Conservation (phyloP, 805 yeast species). For the Kazachstania taianensis region DNA sequence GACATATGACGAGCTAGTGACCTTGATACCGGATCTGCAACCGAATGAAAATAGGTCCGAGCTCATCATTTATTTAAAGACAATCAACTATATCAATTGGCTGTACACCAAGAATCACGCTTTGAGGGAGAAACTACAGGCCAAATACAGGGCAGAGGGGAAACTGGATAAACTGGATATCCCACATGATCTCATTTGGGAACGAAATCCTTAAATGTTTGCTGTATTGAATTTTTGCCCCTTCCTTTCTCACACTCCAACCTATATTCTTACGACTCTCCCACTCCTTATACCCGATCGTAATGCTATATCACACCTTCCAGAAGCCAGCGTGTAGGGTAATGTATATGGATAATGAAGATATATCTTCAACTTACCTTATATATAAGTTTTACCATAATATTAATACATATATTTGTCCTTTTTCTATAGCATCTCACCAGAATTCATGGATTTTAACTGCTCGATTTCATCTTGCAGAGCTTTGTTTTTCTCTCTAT, state of each 20-base stretch:
- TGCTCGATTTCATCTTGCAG: slow-evolving; percentile 62
- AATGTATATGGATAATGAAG: too few species aligned
- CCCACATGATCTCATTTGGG: background rate
- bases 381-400: too few species aligned
- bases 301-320: too few species aligned
- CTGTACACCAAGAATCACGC: slow-evolving; percentile 41
- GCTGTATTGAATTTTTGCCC: too few species aligned
- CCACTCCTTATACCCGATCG: too few species aligned
- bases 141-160: background rate
- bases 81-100: slow-evolving; percentile 43
- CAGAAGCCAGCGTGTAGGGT: too few species aligned
- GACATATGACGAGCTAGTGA: slow-evolving; percentile 68
- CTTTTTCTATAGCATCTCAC: too few species aligned
- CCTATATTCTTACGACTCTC: too few species aligned
- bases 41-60: slow-evolving; percentile 74
- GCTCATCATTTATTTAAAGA: slow-evolving; percentile 57
- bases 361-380: too few species aligned
- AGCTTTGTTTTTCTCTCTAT: slow-evolving; percentile 44
- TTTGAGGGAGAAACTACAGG: slow-evolving; percentile 34
- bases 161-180: background rate
- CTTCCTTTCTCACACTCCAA: too few species aligned
- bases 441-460: slow-evolving; percentile 28
- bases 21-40: slow-evolving; percentile 61
- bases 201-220: too few species aligned
- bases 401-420: too few species aligned